These are phyloP conservation scores for Thamnidium elegans DNA, from an alignment of 192 early-diverging fungal species.

Conservation along the genomic window DNA sequence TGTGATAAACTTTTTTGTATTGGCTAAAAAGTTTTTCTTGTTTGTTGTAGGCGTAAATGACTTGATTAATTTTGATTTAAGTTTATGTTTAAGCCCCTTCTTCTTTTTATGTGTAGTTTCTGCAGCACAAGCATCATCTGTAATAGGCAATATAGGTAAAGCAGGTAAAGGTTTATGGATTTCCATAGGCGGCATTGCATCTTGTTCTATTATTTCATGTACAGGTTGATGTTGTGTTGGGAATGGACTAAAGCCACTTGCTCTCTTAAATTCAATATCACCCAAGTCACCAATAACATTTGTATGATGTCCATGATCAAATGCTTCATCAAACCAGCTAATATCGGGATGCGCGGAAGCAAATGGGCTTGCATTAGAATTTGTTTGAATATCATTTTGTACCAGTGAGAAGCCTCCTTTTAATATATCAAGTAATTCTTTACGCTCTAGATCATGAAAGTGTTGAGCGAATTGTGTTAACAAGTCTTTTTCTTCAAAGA, in stretches of 20 bases:
- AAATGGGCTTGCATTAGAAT: conserved; percentile 3
- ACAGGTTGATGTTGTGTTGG: too few relatives aligned
- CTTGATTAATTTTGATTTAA: too few relatives aligned
- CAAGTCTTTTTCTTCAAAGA: conserved; percentile 4
- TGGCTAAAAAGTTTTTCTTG: too few relatives aligned
- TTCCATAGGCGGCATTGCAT: not conserved
- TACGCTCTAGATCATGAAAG: not conserved
- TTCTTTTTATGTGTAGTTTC: too few relatives aligned
- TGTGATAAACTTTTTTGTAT: too few relatives aligned
- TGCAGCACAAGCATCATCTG: too few relatives aligned
- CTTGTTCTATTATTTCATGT: too few relatives aligned
- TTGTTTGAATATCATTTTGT: not conserved
- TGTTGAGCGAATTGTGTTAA: conserved; percentile 6
- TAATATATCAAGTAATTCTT: conserved; percentile 5
- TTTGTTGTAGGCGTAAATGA: too few relatives aligned
- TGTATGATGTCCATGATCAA: not conserved
- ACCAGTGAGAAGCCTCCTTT: conserved; percentile 1
- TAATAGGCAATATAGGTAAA: not conserved
- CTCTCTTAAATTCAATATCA: not conserved
- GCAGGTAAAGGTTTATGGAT: conserved; percentile 2
- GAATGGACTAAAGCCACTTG: not conserved
- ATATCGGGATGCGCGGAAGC: not conserved
- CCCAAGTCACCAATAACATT: too few relatives aligned
- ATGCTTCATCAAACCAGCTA: conserved; percentile 9
- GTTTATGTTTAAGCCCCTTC: too few relatives aligned